These are phyloP conservation scores for Pilatotrama ljubarskyi DNA, from an alignment of 768 basidiomycete species.

Conservation along the genomic window DNA sequence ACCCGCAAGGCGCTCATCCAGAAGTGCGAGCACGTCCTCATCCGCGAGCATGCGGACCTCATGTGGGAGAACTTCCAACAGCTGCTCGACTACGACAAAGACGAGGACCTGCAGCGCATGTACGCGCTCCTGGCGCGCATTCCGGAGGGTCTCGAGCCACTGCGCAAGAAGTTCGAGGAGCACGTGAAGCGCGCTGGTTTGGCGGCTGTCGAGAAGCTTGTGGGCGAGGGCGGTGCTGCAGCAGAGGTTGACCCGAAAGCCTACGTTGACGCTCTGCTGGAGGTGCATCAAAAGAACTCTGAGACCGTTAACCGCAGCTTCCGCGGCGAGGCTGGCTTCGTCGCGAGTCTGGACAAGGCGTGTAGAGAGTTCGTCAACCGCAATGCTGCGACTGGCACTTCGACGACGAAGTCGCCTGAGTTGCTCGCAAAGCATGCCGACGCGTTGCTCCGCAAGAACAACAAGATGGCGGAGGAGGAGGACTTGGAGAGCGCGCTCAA, in stretches of 20 bases:
- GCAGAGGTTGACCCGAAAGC: conserved; percentile 80
- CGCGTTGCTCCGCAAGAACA: conserved; percentile 86
- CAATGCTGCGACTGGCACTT: conserved; percentile 86
- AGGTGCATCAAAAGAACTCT: conserved; percentile 89
- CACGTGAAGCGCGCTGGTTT: conserved; percentile 93
- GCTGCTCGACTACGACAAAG: conserved; percentile 89
- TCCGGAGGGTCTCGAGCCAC: conserved; percentile 84
- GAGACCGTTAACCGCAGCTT: conserved; percentile 89
- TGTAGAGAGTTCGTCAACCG: conserved; percentile 94
- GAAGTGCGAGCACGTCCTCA: conserved; percentile 91
- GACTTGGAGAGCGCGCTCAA: conserved; percentile 89
- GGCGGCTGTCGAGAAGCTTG: conserved; percentile 73
- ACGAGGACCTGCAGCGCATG: conserved; percentile 94
- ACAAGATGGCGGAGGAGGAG: conserved; percentile 91
- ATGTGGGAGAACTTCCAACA: conserved; percentile 95
- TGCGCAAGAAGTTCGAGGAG: conserved; percentile 90
- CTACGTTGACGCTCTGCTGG: conserved; percentile 90
- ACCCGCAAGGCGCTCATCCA: conserved; percentile 79
- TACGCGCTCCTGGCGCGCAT: conserved; percentile 91
- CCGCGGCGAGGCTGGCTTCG: conserved; percentile 90
- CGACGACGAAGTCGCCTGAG: conserved; percentile 85
- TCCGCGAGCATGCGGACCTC: conserved; percentile 77
- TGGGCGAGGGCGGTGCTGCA: conserved; percentile 57
- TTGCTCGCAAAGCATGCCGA: conserved; percentile 92
- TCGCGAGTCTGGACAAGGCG: conserved; percentile 91